Evolutionary conservation across 1,139 yeast species (phyloP), one percentile per base, ranked within the genome.

Genomic region (Magnusiomyces tetraspermus): DNA sequence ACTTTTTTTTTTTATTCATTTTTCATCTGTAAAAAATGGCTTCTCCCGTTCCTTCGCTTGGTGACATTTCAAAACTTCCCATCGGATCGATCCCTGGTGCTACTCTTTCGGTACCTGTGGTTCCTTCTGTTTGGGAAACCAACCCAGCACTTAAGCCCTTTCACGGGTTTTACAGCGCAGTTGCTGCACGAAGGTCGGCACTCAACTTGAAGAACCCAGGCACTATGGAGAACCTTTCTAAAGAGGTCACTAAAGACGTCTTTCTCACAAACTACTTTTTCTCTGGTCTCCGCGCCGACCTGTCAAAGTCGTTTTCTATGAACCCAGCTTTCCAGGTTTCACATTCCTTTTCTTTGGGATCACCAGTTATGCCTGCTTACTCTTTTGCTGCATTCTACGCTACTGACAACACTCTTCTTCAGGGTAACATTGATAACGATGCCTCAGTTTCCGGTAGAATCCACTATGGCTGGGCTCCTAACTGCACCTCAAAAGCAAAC

Each of bases 311-410:
- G 26, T 88, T 94, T 67, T 75, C 86, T 60, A 78, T 90, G 79
- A 82, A 83, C 70, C 97, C 98, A 56, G 95, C 90, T 55, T 92
- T 94, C 84, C 98, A 94, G 76, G 86, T 95, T 57, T 85, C 96
- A 58, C 98, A 94, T 71, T 85, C 97, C 54, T 85, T 94, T 68
- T 79, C 95, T 50, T 75, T 87, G 62, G 98, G 98, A 46, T 85
- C 95, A 53, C 82, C 82, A 57, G 82, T 83, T 53, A 77, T 88
- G 71, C 96, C 97, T 54, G 84, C 95, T 58, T 92, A 92, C 69
- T 94, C 96, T 40, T 86, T 92, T 69, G 82, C 90, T 55, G 94
- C 96, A 40, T 77, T 92, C 62, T 89, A 83, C 69, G 97, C 95
- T 59, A 83, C 87, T 55, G 97, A 92, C 66, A 80, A 81, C 64